A percentile compares a stretch with the other conserved stretches of the same genome.
These are phyloP conservation scores for Petunia hybrid DNA, from an alignment of 305 asterid genomes.

Conservation along the genomic window DNA sequence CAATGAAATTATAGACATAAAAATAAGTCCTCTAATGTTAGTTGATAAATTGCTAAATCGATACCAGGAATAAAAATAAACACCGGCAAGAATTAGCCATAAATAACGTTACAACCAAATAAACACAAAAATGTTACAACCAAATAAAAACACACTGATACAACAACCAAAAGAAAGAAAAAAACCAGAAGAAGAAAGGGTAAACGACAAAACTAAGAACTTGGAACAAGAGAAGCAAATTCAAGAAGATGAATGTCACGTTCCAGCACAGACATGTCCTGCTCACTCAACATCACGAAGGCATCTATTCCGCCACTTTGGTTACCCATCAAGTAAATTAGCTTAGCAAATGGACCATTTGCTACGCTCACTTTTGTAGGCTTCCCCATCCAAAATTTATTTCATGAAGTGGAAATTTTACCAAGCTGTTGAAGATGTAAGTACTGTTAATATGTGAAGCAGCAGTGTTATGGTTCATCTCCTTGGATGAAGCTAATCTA, in stretches of 20 bases:
- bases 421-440: not conserved
- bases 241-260: not conserved
- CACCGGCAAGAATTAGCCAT: no score
- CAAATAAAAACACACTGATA: no score
- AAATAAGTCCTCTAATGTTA: no score
- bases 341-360: not conserved
- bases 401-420: conserved; percentile 13
- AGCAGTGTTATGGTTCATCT: not conserved
- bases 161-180: no score
- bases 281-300: not conserved
- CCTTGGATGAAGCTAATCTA: not conserved
- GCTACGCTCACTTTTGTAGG: not conserved
- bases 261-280: not conserved
- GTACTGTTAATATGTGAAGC: no score
- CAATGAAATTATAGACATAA: no score
- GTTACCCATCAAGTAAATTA: conserved; percentile 6
- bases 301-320: not conserved
- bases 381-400: conserved; percentile 29
- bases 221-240: not conserved
- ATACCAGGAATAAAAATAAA: no score
- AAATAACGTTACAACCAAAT: no score
- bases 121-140: no score
- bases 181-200: no score
- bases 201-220: not conserved
- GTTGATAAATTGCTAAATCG: no score